phyloP scores from a whole-genome alignment of 441 rosid species.

The Aquilaria agallochum region DNA sequence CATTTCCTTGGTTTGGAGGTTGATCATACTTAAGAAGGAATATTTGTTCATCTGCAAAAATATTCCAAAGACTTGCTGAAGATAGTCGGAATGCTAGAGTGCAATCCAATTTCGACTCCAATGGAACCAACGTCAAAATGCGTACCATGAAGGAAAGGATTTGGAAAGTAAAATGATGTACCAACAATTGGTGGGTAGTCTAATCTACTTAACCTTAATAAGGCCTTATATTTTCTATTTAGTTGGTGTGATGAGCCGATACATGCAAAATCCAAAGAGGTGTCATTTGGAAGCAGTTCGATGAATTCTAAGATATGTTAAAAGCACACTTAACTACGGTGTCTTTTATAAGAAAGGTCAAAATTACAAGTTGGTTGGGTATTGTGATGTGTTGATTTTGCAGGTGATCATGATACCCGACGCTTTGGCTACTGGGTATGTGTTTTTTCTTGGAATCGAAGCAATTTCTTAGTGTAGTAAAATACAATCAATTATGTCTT shows the following conservation, averaged over 20 bases:
- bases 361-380: background rate
- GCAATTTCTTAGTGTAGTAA: background rate
- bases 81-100: background rate
- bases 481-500: background rate
- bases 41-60: background rate
- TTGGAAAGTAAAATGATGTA: background rate
- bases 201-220: background rate
- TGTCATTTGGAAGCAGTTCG: background rate
- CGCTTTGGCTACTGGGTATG: background rate
- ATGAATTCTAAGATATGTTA: background rate
- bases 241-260: background rate
- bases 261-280: background rate
- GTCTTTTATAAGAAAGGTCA: background rate
- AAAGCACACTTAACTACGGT: background rate
- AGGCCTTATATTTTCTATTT: background rate
- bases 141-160: background rate
- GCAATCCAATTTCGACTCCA: background rate
- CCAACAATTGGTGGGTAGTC: background rate
- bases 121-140: background rate
- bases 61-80: background rate
- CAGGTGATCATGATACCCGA: background rate
- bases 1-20: constrained; percentile 1
- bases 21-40: background rate
- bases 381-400: background rate
- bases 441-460: background rate